These are phyloP conservation scores for Pseudoneurospora amorphoporcata DNA, from an alignment of 495 filamentous ascomycete species.

Conservation along the genomic window DNA sequence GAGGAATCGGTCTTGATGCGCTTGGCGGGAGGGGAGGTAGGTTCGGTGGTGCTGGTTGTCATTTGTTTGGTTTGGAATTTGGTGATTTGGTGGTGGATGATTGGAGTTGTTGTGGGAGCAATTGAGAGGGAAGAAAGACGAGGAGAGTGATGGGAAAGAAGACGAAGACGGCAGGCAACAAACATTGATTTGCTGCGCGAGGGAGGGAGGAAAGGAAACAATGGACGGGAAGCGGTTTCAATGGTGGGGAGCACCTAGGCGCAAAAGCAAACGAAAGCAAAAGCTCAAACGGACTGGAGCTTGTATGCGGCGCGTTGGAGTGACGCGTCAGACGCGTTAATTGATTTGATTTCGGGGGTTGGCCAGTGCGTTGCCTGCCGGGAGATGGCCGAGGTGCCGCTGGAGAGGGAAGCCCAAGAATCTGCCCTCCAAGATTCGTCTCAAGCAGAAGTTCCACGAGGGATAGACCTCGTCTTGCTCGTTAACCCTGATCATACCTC, in stretches of 20 bases:
- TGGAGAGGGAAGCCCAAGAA: background rate
- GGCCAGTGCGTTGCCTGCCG: background rate
- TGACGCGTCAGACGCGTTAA: background rate
- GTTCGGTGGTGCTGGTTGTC: no score
- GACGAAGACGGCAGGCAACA: background rate
- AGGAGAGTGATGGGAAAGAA: background rate
- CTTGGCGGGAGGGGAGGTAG: no score
- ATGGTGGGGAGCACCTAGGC: background rate
- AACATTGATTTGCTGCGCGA: background rate
- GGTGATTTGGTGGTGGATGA: slow-evolving; percentile 13
- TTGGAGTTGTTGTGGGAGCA: background rate
- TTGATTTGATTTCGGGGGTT: no score
- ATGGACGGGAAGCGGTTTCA: background rate
- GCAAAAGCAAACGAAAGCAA: background rate
- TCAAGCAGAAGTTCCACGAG: no score
- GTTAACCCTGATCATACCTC: no score
- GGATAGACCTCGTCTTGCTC: no score
- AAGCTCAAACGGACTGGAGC: background rate
- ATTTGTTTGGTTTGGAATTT: no score
- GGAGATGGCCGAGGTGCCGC: background rate
- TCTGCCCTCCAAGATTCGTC: no score
- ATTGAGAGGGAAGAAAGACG: background rate
- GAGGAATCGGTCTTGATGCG: slow-evolving; percentile 32
- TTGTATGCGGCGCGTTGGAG: background rate
- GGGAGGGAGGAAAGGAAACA: background rate